These are phyloP conservation scores for Dendryphion nanum DNA, from an alignment of 2,329 filamentous ascomycete species.

Conservation along the genomic window DNA sequence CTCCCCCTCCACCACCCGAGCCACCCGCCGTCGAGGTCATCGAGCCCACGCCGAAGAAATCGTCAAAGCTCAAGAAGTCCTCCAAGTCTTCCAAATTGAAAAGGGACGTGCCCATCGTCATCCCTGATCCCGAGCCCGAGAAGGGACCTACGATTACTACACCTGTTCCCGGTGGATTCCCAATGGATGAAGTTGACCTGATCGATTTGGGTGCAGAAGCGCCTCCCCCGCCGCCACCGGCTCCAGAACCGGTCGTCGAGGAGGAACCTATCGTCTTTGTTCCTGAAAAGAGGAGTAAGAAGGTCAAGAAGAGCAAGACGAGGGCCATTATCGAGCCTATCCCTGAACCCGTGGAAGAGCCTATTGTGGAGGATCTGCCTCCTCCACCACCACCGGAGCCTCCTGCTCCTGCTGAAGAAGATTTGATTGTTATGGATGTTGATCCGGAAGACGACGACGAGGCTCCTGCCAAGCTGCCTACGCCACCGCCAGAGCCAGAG, in stretches of 20 bases:
- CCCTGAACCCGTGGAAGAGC: constrained; percentile 18
- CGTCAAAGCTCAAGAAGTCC: constrained; percentile 24
- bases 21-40: constrained; percentile 27
- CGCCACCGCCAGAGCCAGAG: constrained; percentile 14
- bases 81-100: constrained; percentile 28
- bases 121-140: constrained; percentile 30
- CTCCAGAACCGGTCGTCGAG: constrained; percentile 16
- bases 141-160: constrained; percentile 31
- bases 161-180: constrained; percentile 49
- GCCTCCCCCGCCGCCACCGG: constrained; percentile 12
- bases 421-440: constrained; percentile 11
- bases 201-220: constrained; percentile 24
- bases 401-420: constrained; percentile 1
- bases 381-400: neutral
- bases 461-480: constrained; percentile 41
- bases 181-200: constrained; percentile 40
- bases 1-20: constrained; percentile 18
- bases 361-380: constrained; percentile 7
- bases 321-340: constrained; percentile 9
- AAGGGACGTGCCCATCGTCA: constrained; percentile 24
- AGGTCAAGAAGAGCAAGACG: constrained; percentile 30
- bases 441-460: too few relatives aligned
- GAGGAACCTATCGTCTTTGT: constrained; percentile 8
- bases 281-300: constrained; percentile 37
- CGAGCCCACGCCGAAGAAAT: constrained; percentile 31